Conservation (phyloP, 176 grass and related monocot genomes). For the Juncus inflexus region DNA sequence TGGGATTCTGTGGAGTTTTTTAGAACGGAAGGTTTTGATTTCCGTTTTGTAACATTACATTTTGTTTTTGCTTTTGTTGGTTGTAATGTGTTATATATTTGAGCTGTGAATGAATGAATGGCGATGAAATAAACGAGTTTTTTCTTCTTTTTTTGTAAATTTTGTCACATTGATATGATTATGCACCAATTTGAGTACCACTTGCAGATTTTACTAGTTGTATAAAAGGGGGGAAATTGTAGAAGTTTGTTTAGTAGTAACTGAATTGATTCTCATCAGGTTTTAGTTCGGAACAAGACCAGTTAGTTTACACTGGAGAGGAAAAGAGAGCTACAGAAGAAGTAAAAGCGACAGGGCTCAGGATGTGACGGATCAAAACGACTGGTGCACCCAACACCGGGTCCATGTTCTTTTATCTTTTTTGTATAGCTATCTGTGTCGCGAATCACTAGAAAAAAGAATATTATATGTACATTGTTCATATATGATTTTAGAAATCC, state of each 20-base stretch:
- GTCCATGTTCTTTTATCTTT: not conserved
- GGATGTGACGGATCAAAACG: slow-evolving; percentile 1
- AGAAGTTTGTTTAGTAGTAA: too few species aligned
- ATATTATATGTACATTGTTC: too few species aligned
- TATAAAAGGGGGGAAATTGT: too few species aligned
- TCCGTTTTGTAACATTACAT: slow-evolving; percentile 3
- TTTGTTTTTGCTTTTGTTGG: slow-evolving; percentile 19
- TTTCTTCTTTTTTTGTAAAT: slow-evolving; percentile 12
- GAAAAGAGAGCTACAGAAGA: not conserved
- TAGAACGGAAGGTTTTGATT: too few species aligned
- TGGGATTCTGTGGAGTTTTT: not conserved
- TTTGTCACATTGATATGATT: not conserved
- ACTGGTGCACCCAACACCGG: slow-evolving; percentile 2
- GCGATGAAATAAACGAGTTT: not conserved
- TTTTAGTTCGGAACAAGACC: not conserved
- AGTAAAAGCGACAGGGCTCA: slow-evolving; percentile 8
- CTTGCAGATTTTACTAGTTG: too few species aligned
- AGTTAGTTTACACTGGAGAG: not conserved
- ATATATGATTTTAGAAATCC: not conserved
- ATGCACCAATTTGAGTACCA: too few species aligned
- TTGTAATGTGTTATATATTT: not conserved
- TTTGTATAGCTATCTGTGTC: not conserved
- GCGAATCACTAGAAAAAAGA: not conserved
- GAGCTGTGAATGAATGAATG: slow-evolving; percentile 2
- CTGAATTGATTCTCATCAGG: too few species aligned